A percentile compares a stretch with the other conserved stretches of the same genome.
These are phyloP conservation scores for Aspergillus persii DNA, from an alignment of 2,329 filamentous ascomycete species.

Conservation along the genomic window DNA sequence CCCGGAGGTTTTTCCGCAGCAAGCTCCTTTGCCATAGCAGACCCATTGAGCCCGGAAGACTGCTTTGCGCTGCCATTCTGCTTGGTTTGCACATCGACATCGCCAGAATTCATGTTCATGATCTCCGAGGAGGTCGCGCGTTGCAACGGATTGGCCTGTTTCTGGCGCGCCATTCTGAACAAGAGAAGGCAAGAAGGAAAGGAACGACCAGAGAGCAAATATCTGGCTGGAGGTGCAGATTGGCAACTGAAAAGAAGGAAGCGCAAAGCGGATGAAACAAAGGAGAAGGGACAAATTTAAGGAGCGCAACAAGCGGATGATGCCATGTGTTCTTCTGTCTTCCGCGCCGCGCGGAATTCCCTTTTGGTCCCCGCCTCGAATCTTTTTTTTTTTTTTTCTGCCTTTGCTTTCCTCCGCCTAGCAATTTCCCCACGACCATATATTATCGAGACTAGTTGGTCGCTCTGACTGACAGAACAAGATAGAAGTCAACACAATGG, in stretches of 20 bases:
- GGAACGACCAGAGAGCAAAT: background rate
- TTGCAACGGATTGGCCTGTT: conserved; percentile 64
- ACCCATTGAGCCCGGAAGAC: conserved; percentile 19
- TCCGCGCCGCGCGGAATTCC: conserved; percentile 10
- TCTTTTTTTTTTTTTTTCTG: conserved; percentile 5
- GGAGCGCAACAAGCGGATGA: conserved; percentile 17
- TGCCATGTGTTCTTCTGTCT: conserved; percentile 43
- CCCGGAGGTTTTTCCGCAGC: conserved; percentile 51
- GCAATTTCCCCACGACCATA: background rate
- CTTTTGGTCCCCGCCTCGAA: background rate
- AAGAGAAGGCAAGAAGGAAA: conserved; percentile 4
- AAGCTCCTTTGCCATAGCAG: conserved; percentile 21
- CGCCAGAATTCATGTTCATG: conserved; percentile 43
- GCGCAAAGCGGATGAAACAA: background rate
- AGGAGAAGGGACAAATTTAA: background rate
- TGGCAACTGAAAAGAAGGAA: background rate
- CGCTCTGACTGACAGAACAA: background rate
- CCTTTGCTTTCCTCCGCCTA: background rate
- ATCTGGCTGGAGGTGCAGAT: background rate
- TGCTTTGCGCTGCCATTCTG: conserved; percentile 32
- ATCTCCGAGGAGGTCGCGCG: conserved; percentile 67
- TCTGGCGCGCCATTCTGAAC: conserved; percentile 64
- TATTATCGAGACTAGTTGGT: background rate
- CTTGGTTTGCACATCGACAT: conserved; percentile 26
- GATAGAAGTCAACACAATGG: background rate